Evolutionary conservation across 2,329 filamentous ascomycete species (phyloP).

Genomic region (Xylariaceae sp.): DNA sequence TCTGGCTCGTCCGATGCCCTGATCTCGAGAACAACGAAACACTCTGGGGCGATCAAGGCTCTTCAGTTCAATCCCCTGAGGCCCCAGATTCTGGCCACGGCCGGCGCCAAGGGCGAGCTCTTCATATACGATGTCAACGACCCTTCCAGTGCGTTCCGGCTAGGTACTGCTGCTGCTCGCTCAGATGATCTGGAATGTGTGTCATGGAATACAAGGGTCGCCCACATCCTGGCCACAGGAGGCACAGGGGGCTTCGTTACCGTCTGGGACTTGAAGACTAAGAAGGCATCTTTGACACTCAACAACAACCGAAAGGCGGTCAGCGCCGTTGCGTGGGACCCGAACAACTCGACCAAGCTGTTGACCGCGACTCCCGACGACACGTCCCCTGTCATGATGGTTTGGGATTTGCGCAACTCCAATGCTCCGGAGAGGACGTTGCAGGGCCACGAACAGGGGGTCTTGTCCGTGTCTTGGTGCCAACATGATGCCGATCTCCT

Average conservation of each 20-base stretch:
- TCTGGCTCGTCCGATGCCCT: slow-evolving; percentile 60
- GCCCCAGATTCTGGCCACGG: slow-evolving; percentile 84
- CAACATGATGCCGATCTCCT: slow-evolving; percentile 80
- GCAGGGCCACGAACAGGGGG: slow-evolving; percentile 87
- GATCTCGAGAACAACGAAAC: slow-evolving; percentile 80
- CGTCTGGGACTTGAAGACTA: slow-evolving; percentile 96
- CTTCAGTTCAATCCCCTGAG: slow-evolving; percentile 94
- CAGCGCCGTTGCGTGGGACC: slow-evolving; percentile 95
- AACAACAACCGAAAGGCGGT: slow-evolving; percentile 94
- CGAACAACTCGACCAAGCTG: slow-evolving; percentile 87
- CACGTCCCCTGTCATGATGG: slow-evolving; percentile 74
- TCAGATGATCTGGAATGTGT: slow-evolving; percentile 93
- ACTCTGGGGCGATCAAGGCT: slow-evolving; percentile 86
- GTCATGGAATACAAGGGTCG: slow-evolving; percentile 97
- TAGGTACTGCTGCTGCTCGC: slow-evolving; percentile 81
- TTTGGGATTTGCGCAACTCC: slow-evolving; percentile 95
- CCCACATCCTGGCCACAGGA: slow-evolving; percentile 92
- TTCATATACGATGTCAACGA: slow-evolving; percentile 95
- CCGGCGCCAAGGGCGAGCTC: slow-evolving; percentile 89
- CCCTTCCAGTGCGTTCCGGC: slow-evolving; percentile 74
- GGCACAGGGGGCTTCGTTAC: slow-evolving; percentile 92
- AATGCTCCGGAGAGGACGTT: slow-evolving; percentile 87
- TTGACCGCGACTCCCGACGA: slow-evolving; percentile 89
- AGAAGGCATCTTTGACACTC: slow-evolving; percentile 91
- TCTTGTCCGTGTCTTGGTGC: slow-evolving; percentile 94